These are phyloP conservation scores for Suhomyces bolitotheri DNA, from an alignment of 1,139 yeast genomes.

Conservation along the genomic window DNA sequence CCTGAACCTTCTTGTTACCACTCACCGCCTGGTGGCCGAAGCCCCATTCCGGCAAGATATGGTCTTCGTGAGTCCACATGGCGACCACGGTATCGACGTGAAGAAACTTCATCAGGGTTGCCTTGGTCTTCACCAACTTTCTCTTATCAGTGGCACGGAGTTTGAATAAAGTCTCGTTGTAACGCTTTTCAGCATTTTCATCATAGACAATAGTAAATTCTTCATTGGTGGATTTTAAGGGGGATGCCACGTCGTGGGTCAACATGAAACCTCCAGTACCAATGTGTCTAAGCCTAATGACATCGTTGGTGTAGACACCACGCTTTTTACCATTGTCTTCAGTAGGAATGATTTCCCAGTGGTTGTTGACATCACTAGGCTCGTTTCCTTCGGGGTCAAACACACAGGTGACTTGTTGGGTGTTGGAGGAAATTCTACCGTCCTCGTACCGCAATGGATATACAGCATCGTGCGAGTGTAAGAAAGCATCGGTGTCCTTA, in stretches of 20 bases:
- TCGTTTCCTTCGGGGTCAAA: slow-evolving; percentile 25
- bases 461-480: slow-evolving; percentile 72
- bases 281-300: slow-evolving; percentile 78
- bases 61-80: slow-evolving; percentile 91
- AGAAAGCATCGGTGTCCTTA: slow-evolving; percentile 68
- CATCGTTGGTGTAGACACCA: slow-evolving; percentile 56
- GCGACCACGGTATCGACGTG: slow-evolving; percentile 90
- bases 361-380: slow-evolving; percentile 60
- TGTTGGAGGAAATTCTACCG: slow-evolving; percentile 92
- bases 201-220: slow-evolving; percentile 48
- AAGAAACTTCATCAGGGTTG: slow-evolving; percentile 64
- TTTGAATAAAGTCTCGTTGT: slow-evolving; percentile 77
- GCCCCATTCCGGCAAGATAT: slow-evolving; percentile 90
- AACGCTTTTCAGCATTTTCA: slow-evolving; percentile 56
- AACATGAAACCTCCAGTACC: slow-evolving; percentile 75
- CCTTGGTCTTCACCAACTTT: slow-evolving; percentile 65
- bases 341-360: slow-evolving; percentile 83
- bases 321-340: slow-evolving; percentile 30
- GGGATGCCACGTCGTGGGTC: slow-evolving; percentile 95
- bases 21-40: slow-evolving; percentile 89
- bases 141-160: slow-evolving; percentile 57
- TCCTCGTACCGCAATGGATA: slow-evolving; percentile 95
- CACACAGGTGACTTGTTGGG: slow-evolving; percentile 90
- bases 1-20: slow-evolving; percentile 82
- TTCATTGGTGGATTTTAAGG: slow-evolving; percentile 23